Conservation (phyloP, 169 alveolate species). For the Eimeria praecox region DNA sequence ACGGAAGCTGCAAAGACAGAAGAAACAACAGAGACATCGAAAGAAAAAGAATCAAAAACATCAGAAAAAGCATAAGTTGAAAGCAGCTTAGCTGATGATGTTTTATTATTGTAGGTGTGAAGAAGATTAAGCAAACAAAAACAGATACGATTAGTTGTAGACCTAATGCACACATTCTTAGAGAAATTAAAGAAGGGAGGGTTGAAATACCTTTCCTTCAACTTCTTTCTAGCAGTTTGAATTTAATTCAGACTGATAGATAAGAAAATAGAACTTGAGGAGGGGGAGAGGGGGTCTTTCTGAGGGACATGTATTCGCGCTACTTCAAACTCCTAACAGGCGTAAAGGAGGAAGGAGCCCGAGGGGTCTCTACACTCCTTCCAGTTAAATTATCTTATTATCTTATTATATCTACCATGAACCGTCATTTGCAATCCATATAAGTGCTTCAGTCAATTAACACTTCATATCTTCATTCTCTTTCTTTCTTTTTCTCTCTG, state of each 20-base stretch:
- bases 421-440: background rate
- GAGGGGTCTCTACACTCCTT: background rate
- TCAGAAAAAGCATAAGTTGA: conserved; percentile 71
- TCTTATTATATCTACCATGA: too few relatives aligned
- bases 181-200: background rate
- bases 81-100: background rate
- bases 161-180: background rate
- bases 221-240: background rate
- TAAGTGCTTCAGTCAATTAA: background rate
- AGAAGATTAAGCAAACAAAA: background rate
- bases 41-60: conserved; percentile 74
- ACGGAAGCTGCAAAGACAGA: conserved; percentile 78
- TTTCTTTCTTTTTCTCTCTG: background rate
- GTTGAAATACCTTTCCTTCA: background rate
- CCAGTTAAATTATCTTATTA: background rate
- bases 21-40: too few relatives aligned
- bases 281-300: background rate
- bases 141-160: background rate
- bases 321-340: background rate
- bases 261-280: background rate
- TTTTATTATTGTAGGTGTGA: too few relatives aligned
- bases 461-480: background rate
- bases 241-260: background rate
- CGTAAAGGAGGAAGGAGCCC: background rate
- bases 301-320: background rate